Evolutionary conservation across 805 yeast genomes (phyloP), one percentile per base, ranked within the genome.

Genomic region (Schwanniomyces sp.): DNA sequence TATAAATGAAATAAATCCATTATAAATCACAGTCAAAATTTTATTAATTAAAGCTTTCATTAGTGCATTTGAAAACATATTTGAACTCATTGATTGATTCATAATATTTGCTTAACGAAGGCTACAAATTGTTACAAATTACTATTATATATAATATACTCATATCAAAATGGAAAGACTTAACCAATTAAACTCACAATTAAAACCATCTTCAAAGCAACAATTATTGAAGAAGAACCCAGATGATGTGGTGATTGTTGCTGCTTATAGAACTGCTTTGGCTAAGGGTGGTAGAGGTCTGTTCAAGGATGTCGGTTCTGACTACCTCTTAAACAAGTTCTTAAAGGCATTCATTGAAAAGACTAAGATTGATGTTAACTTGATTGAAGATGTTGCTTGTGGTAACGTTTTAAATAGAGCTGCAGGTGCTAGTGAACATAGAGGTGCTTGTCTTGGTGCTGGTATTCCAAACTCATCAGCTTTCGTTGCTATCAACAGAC

Each of bases 331-430:
- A 50, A 69, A 79, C 54, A 80, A 80, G 53, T 80, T 92, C 50
- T 71, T 91, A 49, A 68, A 74, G 49, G 86, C 81, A 36, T 78
- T 88, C 52, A 63, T 91, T 49, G 75, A 78, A 49, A 77, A 76
- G 52, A 68, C 81, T 36, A 69, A 74, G 40, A 69, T 80, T 40
- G 82, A 80, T 55, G 66, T 69, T 27, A 52, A 57, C 48, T 62
- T 82, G 54, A 84, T 92, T 51, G 96, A 86, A 57, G 97, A 92
- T 60, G 85, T 92, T 49, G 85, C 85, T 28, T 85, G 89, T 52
- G 98, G 98, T 56, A 92, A 92, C 66, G 97, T 92, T 25, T 78
- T 91, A 62, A 90, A 91, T 72, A 80, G 82, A 41, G 96, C 96
- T 43, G 95, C 97, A 21, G 98, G 97, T 59, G 96, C 94, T 46